Percentiles rank a stretch among this genome's conserved stretches.
Evolutionary conservation across 768 basidiomycete species (phyloP).

Genomic region (Boletellus emodensis): DNA sequence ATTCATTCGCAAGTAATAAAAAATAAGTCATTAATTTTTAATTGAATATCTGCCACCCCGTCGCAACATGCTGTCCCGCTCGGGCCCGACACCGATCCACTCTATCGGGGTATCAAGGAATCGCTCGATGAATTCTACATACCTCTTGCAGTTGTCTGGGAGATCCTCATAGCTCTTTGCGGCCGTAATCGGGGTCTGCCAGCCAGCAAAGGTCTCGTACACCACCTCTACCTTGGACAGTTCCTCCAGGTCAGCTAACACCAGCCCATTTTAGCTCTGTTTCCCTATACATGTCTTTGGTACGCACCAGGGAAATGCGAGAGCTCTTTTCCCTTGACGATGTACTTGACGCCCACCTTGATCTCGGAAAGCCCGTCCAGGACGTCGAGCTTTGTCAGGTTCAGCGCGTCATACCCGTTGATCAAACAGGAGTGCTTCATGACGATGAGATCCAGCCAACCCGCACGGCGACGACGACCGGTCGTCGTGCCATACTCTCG

Average conservation of each 20-base stretch:
- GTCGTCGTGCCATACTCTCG: slow-evolving; percentile 91
- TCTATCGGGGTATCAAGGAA: slow-evolving; percentile 69
- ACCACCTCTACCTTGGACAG: slow-evolving; percentile 77
- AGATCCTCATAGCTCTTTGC: slow-evolving; percentile 64
- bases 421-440: slow-evolving; percentile 88
- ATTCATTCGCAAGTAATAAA: not conserved
- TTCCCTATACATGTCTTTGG: not conserved
- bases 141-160: slow-evolving; percentile 80
- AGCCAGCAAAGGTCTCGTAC: slow-evolving; percentile 89
- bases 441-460: slow-evolving; percentile 97
- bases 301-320: slow-evolving; percentile 80
- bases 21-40: slow-evolving; percentile 6
- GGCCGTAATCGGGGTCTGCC: slow-evolving; percentile 74
- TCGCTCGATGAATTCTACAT: slow-evolving; percentile 82
- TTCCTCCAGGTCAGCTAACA: slow-evolving; percentile 76
- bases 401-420: slow-evolving; percentile 92
- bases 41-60: slow-evolving; percentile 17
- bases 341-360: slow-evolving; percentile 82
- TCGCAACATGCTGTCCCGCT: slow-evolving; percentile 70
- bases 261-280: not conserved
- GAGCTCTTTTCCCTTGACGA: slow-evolving; percentile 71
- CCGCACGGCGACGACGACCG: slow-evolving; percentile 87
- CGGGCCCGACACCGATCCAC: slow-evolving; percentile 95
- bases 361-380: slow-evolving; percentile 83
- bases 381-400: slow-evolving; percentile 95